Conservation (phyloP, 352 stramenopile genomes). For the Lagenidium giganteum region DNA sequence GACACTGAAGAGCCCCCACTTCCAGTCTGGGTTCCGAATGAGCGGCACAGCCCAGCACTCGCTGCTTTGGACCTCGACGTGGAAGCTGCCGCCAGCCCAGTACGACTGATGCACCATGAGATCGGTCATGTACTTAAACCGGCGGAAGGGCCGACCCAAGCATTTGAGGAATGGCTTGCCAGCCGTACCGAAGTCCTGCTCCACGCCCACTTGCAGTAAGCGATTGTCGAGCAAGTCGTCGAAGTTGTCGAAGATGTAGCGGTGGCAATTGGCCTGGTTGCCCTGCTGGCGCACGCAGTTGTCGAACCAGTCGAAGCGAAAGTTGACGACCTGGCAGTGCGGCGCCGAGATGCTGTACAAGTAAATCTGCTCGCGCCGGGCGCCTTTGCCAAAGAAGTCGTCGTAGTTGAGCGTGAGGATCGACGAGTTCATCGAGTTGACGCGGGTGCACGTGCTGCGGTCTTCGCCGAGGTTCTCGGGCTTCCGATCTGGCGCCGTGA, state of each 20-base stretch:
- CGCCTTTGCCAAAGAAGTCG: slow-evolving; percentile 23
- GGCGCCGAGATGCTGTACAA: slow-evolving; percentile 32
- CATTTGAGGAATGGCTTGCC: slow-evolving; percentile 25
- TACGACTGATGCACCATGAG: slow-evolving; percentile 24
- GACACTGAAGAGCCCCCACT: slow-evolving; percentile 18
- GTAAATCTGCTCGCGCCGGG: slow-evolving; percentile 20
- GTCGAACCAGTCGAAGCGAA: slow-evolving; percentile 19
- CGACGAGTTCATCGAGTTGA: slow-evolving; percentile 27
- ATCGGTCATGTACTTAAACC: slow-evolving; percentile 27
- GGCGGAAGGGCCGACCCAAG: slow-evolving; percentile 3
- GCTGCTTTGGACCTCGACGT: slow-evolving; percentile 34
- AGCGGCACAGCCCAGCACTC: slow-evolving; percentile 18
- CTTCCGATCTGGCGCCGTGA: slow-evolving; percentile 13
- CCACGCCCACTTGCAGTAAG: slow-evolving; percentile 15
- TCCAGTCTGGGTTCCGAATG: slow-evolving; percentile 1
- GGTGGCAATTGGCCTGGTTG: slow-evolving; percentile 19
- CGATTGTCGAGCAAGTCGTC: slow-evolving; percentile 13
- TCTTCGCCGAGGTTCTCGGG: slow-evolving; percentile 17
- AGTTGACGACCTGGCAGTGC: slow-evolving; percentile 29
- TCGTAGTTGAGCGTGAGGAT: slow-evolving; percentile 20
- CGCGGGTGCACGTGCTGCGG: slow-evolving; percentile 24
- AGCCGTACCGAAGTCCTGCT: slow-evolving; percentile 19
- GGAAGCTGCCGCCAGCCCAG: slow-evolving; percentile 26
- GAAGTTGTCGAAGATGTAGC: slow-evolving; percentile 29
- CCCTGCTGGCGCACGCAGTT: neutral